phyloP scores from a whole-genome alignment of 768 basidiomycete species.

The Kwoniella sp. region DNA sequence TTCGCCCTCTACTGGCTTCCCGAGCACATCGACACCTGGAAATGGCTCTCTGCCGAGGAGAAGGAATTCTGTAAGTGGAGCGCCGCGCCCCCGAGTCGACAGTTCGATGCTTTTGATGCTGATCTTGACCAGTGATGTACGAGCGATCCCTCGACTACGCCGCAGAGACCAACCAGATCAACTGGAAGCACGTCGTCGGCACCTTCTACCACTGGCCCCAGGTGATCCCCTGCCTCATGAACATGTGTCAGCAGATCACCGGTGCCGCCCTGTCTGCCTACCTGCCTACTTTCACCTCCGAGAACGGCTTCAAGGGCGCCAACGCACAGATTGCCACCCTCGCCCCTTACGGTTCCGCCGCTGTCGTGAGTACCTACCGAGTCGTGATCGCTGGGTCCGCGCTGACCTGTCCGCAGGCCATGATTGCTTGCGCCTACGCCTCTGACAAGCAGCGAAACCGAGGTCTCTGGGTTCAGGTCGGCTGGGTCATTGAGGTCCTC shows the following conservation, averaged over 20 bases:
- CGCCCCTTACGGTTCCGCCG: slow-evolving; percentile 18
- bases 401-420: slow-evolving; percentile 4
- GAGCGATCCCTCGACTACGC: slow-evolving; percentile 6
- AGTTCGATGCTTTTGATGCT: background rate
- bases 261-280: slow-evolving; percentile 22
- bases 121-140: slow-evolving; percentile 6
- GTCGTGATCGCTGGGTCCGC: too few relatives aligned
- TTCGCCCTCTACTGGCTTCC: slow-evolving; percentile 18
- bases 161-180: slow-evolving; percentile 20
- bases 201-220: slow-evolving; percentile 16
- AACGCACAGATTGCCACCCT: slow-evolving; percentile 23
- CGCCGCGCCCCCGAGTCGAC: background rate
- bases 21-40: slow-evolving; percentile 43
- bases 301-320: slow-evolving; percentile 24
- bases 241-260: slow-evolving; percentile 20
- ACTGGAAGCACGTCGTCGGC: slow-evolving; percentile 20
- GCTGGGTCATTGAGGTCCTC: slow-evolving; percentile 13
- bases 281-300: slow-evolving; percentile 20
- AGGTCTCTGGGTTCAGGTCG: slow-evolving; percentile 10
- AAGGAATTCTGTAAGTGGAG: slow-evolving; percentile 12
- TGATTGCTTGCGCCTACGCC: slow-evolving; percentile 16
- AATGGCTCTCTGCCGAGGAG: slow-evolving; percentile 19
- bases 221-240: slow-evolving; percentile 9
- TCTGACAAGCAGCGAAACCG: slow-evolving; percentile 14
- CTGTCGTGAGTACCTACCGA: slow-evolving; percentile 4